Percentiles rank a stretch among this genome's conserved stretches.
phyloP scores from a whole-genome alignment of 495 filamentous ascomycete species.

The Chlorociboria aeruginascens region DNA sequence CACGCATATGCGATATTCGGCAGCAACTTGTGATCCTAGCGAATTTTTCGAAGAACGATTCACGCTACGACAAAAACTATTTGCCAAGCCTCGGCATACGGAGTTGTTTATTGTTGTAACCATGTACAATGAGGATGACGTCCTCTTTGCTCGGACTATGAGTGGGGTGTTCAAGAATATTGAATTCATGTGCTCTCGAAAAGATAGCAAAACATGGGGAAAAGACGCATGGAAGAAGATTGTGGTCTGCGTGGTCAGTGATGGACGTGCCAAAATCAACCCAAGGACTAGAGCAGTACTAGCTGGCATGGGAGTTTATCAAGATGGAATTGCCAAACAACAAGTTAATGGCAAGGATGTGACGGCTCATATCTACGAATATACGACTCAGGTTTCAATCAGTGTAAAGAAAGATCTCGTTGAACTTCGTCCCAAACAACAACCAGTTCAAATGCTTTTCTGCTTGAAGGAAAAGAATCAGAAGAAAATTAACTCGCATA shows the following conservation, averaged over 20 bases:
- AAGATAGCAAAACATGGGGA: conserved; percentile 92
- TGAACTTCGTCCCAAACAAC: conserved; percentile 59
- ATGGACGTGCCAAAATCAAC: conserved; percentile 97
- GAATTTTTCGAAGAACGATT: conserved; percentile 84
- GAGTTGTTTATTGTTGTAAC: conserved; percentile 97
- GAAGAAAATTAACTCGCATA: conserved; percentile 99
- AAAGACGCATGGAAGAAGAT: conserved; percentile 99
- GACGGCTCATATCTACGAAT: conserved; percentile 98
- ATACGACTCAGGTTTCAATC: conserved; percentile 86
- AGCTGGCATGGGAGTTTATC: conserved; percentile 89
- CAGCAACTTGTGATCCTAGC: conserved; percentile 87
- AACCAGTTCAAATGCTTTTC: conserved; percentile 94
- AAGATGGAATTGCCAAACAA: conserved; percentile 97
- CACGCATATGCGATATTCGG: conserved; percentile 97
- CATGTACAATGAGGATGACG: conserved; percentile 99
- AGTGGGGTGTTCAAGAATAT: conserved; percentile 97
- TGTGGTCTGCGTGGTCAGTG: conserved; percentile 95
- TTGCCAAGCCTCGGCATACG: conserved; percentile 84
- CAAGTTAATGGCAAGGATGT: conserved; percentile 96
- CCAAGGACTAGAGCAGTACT: conserved; percentile 79
- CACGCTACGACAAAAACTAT: conserved; percentile 86
- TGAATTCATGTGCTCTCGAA: conserved; percentile 87
- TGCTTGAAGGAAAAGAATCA: conserved; percentile 99
- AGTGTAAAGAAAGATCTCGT: conserved; percentile 84
- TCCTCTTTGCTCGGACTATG: conserved; percentile 93